Percentiles rank a stretch among this genome's conserved stretches.
Conservation (phyloP, 2,329 filamentous ascomycete species). For the Neofusicoccum sp. region DNA sequence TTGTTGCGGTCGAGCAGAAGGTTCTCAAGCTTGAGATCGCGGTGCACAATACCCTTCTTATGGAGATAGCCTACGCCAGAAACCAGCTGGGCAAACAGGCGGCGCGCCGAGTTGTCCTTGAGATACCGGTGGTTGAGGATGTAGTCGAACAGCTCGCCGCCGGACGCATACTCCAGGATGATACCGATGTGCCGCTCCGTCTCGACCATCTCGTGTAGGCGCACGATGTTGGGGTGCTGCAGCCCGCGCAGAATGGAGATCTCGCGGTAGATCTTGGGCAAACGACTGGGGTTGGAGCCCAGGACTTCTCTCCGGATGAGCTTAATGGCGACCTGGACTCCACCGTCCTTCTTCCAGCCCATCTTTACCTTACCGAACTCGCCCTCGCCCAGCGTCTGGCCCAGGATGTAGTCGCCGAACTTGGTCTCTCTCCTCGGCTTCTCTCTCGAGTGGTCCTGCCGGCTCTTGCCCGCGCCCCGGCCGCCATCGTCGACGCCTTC, state of each 20-base stretch:
- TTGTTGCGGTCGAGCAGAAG: conserved; percentile 91
- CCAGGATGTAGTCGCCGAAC: conserved; percentile 94
- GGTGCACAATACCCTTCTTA: conserved; percentile 97
- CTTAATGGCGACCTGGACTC: conserved; percentile 93
- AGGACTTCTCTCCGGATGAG: conserved; percentile 91
- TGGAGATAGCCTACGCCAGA: conserved; percentile 97
- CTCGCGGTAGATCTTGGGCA: conserved; percentile 97
- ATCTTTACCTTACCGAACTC: conserved; percentile 99
- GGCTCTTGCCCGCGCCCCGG: conserved; percentile 46
- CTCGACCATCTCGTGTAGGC: conserved; percentile 97
- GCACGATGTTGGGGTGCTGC: conserved; percentile 95
- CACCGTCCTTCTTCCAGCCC: conserved; percentile 95
- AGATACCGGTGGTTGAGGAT: conserved; percentile 96
- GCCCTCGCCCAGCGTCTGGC: conserved; percentile 94
- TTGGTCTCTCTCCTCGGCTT: conserved; percentile 73
- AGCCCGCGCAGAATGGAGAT: conserved; percentile 87
- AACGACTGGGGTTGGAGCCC: conserved; percentile 81
- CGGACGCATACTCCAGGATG: conserved; percentile 96
- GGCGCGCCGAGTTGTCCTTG: conserved; percentile 87
- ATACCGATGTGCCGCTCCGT: conserved; percentile 97
- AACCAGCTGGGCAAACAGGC: conserved; percentile 91
- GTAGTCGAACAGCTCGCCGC: conserved; percentile 96
- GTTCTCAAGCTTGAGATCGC: conserved; percentile 96
- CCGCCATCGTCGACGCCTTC: conserved; percentile 55
- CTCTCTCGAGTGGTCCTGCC: conserved; percentile 61